A percentile compares a stretch with the other conserved stretches of the same genome.
Evolutionary conservation across 768 basidiomycete species (phyloP).

Genomic region (Serpula lacrymans): DNA sequence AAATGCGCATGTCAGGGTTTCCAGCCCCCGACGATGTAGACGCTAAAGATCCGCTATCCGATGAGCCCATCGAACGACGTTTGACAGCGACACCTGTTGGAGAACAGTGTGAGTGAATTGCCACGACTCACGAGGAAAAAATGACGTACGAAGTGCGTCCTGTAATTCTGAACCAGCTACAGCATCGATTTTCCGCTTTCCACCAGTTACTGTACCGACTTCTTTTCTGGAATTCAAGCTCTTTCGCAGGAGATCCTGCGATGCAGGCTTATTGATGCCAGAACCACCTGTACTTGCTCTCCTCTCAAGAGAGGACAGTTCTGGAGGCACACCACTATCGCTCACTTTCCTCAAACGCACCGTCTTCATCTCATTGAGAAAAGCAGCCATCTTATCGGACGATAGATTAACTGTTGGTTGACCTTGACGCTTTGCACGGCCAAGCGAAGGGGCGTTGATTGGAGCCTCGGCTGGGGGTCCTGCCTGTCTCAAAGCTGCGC

Average conservation of each 20-base stretch:
- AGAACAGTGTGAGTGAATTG: slow-evolving; percentile 1
- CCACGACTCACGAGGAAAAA: background rate
- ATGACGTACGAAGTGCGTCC: slow-evolving; percentile 32
- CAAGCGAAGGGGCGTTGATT: slow-evolving; percentile 46
- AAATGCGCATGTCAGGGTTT: background rate
- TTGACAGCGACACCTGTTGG: slow-evolving; percentile 30
- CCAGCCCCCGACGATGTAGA: slow-evolving; percentile 7
- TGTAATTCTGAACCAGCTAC: slow-evolving; percentile 21
- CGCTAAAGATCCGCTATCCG: too few species aligned
- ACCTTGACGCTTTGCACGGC: slow-evolving; percentile 40
- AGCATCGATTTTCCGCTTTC: slow-evolving; percentile 31
- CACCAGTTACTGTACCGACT: slow-evolving; percentile 9
- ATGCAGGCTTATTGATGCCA: background rate
- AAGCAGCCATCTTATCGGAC: slow-evolving; percentile 80
- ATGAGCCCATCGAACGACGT: slow-evolving; percentile 33
- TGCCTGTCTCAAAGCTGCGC: slow-evolving; percentile 63
- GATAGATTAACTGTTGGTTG: slow-evolving; percentile 71
- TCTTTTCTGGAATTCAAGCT: slow-evolving; percentile 1
- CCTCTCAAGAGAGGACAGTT: slow-evolving; percentile 27
- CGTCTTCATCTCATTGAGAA: slow-evolving; percentile 76
- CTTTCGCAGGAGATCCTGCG: slow-evolving; percentile 6
- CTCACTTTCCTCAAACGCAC: slow-evolving; percentile 61
- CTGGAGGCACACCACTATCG: slow-evolving; percentile 22
- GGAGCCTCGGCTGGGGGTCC: slow-evolving; percentile 57
- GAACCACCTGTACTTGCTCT: slow-evolving; percentile 16